A percentile compares a stretch with the other conserved stretches of the same genome.
phyloP scores from a whole-genome alignment of 805 yeast species.

The Ogataea degrootiae region DNA sequence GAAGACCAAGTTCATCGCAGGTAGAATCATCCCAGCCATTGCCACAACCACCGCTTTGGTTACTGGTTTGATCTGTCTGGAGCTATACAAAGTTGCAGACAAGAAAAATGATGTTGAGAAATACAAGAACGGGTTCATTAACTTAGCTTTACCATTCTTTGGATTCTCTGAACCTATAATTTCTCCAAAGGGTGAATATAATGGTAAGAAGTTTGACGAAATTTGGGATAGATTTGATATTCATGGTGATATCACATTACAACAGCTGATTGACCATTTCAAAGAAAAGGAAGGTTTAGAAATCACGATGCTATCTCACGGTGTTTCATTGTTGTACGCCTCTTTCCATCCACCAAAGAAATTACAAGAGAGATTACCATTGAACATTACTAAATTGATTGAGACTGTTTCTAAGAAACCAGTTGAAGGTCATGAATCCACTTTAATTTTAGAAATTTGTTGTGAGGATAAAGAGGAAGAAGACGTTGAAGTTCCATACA shows the following conservation, averaged over 20 bases:
- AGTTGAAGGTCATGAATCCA: conserved; percentile 65
- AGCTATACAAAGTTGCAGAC: conserved; percentile 84
- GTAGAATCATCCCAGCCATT: conserved; percentile 97
- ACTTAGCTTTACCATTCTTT: conserved; percentile 90
- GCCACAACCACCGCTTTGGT: conserved; percentile 99
- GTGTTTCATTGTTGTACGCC: conserved; percentile 85
- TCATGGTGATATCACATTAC: conserved; percentile 69
- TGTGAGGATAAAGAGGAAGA: conserved; percentile 91
- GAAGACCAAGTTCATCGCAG: conserved; percentile 95
- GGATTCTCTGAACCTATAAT: conserved; percentile 96
- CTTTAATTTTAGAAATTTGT: conserved; percentile 83
- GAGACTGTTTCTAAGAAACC: conserved; percentile 84
- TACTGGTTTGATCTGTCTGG: conserved; percentile 90
- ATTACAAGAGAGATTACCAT: conserved; percentile 64
- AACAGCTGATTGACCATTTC: conserved; percentile 69
- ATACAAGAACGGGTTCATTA: conserved; percentile 88
- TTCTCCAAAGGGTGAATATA: conserved; percentile 78
- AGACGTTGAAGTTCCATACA: conserved; percentile 92
- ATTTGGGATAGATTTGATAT: conserved; percentile 95
- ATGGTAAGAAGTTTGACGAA: conserved; percentile 71
- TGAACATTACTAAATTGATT: conserved; percentile 70
- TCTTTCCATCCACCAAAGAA: conserved; percentile 92
- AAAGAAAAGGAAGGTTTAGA: conserved; percentile 79
- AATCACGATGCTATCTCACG: conserved; percentile 87
- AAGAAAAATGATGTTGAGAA: conserved; percentile 70